phyloP scores from a whole-genome alignment of 805 yeast species.

The Cyberlindnera xylosilytica region DNA sequence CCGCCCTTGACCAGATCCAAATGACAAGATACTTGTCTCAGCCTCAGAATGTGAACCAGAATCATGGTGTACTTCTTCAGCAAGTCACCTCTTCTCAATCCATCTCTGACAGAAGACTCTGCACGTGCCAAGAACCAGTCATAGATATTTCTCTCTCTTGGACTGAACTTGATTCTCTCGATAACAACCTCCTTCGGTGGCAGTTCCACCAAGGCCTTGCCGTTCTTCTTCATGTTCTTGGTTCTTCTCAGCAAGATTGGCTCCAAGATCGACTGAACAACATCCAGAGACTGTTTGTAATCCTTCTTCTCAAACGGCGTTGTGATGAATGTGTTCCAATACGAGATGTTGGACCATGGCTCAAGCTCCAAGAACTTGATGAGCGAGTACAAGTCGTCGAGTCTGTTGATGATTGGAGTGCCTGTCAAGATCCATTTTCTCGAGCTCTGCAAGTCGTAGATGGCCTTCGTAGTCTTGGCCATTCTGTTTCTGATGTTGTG shows the following conservation, averaged over 20 bases:
- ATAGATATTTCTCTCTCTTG: constrained; percentile 63
- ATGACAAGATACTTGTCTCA: constrained; percentile 90
- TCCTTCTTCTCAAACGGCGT: constrained; percentile 76
- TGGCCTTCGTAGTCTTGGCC: constrained; percentile 76
- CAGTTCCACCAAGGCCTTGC: constrained; percentile 67
- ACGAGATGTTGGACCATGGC: constrained; percentile 84
- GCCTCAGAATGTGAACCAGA: constrained; percentile 74
- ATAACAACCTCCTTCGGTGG: constrained; percentile 75
- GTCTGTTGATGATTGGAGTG: constrained; percentile 84
- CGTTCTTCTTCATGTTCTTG: constrained; percentile 79
- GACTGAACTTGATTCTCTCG: constrained; percentile 63
- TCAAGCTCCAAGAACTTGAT: constrained; percentile 72
- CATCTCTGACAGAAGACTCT: constrained; percentile 54
- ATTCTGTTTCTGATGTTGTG: constrained; percentile 80
- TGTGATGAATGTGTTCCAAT: constrained; percentile 86
- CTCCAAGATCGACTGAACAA: constrained; percentile 80
- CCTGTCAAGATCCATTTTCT: constrained; percentile 89
- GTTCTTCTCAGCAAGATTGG: constrained; percentile 85
- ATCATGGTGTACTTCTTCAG: constrained; percentile 73
- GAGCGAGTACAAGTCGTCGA: constrained; percentile 82
- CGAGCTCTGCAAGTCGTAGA: constrained; percentile 58
- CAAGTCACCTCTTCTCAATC: constrained; percentile 62
- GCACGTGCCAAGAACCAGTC: constrained; percentile 68
- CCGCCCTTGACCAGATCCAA: constrained; percentile 56
- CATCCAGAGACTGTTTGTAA: constrained; percentile 68